A percentile compares a stretch with the other conserved stretches of the same genome.
Evolutionary conservation across 1,284 basidiomycete species (phyloP).

Genomic region (Wallemia ichthyophaga): DNA sequence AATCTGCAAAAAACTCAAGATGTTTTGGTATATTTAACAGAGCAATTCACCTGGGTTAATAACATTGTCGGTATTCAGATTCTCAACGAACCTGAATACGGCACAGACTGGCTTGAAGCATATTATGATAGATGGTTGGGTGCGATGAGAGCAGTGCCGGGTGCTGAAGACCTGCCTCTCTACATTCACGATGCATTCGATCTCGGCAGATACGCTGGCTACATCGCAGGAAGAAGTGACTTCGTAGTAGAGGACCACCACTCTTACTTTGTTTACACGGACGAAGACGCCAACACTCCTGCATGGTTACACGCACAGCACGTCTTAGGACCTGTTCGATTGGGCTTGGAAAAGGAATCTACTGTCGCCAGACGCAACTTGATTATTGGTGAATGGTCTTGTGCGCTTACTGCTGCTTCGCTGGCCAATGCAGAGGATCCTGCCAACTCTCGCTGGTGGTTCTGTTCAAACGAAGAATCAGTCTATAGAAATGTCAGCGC

Average conservation of each 20-base stretch:
- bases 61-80: conserved; percentile 49
- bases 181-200: conserved; percentile 23
- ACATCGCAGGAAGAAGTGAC: conserved; percentile 26
- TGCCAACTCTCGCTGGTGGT: conserved; percentile 22
- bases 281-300: conserved; percentile 20
- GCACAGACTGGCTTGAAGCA: conserved; percentile 6
- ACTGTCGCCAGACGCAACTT: conserved; percentile 25
- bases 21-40: conserved; percentile 26
- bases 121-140: neutral
- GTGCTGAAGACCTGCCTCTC: neutral
- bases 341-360: conserved; percentile 18
- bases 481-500: conserved; percentile 29
- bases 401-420: conserved; percentile 31
- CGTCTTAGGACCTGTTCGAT: conserved; percentile 19
- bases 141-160: neutral
- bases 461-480: conserved; percentile 31
- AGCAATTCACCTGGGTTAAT: conserved; percentile 28
- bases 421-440: conserved; percentile 23
- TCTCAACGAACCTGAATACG: conserved; percentile 36
- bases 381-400: conserved; percentile 40
- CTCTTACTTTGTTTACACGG: conserved; percentile 34
- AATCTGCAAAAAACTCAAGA: conserved; percentile 30
- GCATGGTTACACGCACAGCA: conserved; percentile 24
- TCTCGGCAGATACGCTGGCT: conserved; percentile 26
- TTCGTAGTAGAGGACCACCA: conserved; percentile 50